Evolutionary conservation across 495 filamentous ascomycete species (phyloP).

Genomic region (Podospora fimiseda): DNA sequence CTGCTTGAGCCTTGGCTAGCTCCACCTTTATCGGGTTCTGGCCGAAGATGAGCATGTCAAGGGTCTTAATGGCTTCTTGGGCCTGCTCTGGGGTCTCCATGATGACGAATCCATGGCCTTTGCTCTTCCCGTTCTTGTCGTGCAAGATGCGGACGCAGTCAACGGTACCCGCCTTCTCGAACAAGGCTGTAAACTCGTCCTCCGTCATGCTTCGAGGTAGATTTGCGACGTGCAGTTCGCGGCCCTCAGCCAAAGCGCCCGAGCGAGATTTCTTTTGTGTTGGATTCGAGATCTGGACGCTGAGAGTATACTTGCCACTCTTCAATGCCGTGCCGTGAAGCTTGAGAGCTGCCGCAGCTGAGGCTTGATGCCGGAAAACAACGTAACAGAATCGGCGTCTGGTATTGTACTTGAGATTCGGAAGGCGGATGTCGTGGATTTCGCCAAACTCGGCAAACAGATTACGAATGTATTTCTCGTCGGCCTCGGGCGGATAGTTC

Average conservation of each 20-base stretch:
- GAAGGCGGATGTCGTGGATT: conserved; percentile 80
- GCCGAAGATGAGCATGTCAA: conserved; percentile 65
- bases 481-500: conserved; percentile 81
- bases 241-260: conserved; percentile 75
- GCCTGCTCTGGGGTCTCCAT: conserved; percentile 73
- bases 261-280: conserved; percentile 66
- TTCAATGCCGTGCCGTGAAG: conserved; percentile 65
- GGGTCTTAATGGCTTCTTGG: conserved; percentile 52
- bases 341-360: conserved; percentile 59
- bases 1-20: conserved; percentile 43
- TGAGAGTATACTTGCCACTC: conserved; percentile 53
- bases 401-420: conserved; percentile 81
- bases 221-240: conserved; percentile 79
- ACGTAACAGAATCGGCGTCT: conserved; percentile 91
- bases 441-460: conserved; percentile 74
- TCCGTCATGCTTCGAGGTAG: conserved; percentile 60
- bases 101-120: conserved; percentile 70
- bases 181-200: conserved; percentile 60
- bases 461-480: conserved; percentile 70
- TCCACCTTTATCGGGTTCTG: conserved; percentile 66
- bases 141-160: conserved; percentile 57
- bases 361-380: conserved; percentile 62
- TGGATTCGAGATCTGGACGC: conserved; percentile 80
- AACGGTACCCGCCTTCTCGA: conserved; percentile 68
- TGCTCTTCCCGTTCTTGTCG: conserved; percentile 57